Conservation (phyloP, 78 protist species). For the Cavenderia fasciculata region DNA sequence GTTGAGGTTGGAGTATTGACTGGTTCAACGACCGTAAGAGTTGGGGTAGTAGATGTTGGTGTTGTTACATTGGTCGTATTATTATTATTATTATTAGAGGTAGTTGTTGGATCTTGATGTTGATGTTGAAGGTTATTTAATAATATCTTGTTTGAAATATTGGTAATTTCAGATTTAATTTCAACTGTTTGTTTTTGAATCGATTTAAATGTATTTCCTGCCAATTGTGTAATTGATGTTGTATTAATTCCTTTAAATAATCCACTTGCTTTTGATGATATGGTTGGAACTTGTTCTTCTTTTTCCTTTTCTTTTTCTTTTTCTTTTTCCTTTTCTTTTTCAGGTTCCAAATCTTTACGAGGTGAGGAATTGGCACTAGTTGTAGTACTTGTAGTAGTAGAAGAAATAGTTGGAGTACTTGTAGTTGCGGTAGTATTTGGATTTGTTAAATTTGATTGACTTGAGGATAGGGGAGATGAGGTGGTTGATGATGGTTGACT, state of each 20-base stretch:
- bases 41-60: neutral
- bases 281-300: neutral
- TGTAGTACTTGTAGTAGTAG: neutral
- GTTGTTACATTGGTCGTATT: neutral
- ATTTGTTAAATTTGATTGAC: neutral
- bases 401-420: neutral
- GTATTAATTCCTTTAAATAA: conserved; percentile 41
- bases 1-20: neutral
- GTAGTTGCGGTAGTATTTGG: neutral
- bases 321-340: neutral
- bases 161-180: conserved; percentile 48
- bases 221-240: conserved; percentile 20
- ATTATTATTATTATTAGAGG: neutral
- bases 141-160: conserved; percentile 23
- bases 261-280: conserved; percentile 24
- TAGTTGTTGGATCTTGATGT: no score
- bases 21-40: neutral
- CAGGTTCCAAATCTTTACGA: neutral
- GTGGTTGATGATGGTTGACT: conserved; percentile 3
- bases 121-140: neutral
- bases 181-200: conserved; percentile 58
- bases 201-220: conserved; percentile 16
- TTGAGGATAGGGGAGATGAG: neutral
- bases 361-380: neutral
- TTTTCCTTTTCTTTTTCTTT: no score